Base-by-base conservation (phyloP, 1,284 basidiomycete genomes). In the Binderoboletus segoi region DNA sequence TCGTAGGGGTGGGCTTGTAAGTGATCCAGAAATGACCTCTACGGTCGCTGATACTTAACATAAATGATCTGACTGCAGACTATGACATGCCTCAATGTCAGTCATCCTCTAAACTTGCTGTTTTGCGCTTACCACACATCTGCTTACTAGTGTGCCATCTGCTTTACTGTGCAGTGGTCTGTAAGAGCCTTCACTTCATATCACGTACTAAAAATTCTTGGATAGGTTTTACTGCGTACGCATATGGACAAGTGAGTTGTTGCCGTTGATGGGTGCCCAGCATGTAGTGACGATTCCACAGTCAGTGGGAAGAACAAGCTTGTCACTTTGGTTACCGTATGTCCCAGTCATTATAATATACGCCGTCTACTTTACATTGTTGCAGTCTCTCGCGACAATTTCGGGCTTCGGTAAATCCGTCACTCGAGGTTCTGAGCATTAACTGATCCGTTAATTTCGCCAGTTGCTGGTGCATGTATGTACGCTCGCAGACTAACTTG, bases 151-250 rank as follows among this genome's bases (percentile, higher is more conserved):
- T 13, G 11, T 23, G 10, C 2, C 11, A 49, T 55, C 16, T 18
- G 7, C 1, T 50, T 46, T 32, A 4, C 16, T 8, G 53, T 63
- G 35, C 38, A 64, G 3, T 46, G 61, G 61, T 63, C 10, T 32
- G 62, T 56, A 41, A 8, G 18, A 42, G 4, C 2, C 12, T 33
- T 12, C 1, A 3, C 4, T 13, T 32, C 5, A 2, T 35, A 7
- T 30, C 12, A 33, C 3, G 2, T 18, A 15, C 53, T 59, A 21
- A 64, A n/a, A 18, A 21, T 18, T 4, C 1, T 30, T 20, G 21
- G 5, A 43, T 42, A 64, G 61, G 47, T 63, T 63, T 41, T 65
- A 63, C 23, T 56, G 61, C 33, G 21, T 15, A 43, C 61, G 60
- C 10, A 41, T 65, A 53, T 63, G 62, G 62, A 60, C 43, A 13